Base-by-base conservation (phyloP, 495 filamentous ascomycete species). In the Hypomontagnella submonticulosa region DNA sequence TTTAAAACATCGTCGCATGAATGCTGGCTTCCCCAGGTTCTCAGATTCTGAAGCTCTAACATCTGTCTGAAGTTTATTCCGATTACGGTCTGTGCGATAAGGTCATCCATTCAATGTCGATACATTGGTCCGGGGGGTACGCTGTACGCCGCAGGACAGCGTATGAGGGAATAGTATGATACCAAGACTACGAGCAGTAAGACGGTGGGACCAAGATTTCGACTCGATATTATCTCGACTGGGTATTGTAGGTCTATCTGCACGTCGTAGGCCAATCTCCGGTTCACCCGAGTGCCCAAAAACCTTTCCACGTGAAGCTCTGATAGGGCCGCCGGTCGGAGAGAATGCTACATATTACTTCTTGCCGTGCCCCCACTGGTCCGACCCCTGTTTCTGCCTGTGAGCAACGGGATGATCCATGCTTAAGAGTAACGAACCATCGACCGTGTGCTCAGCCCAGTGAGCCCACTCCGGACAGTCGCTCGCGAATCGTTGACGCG, bases 301-400 rank as follows among this genome's bases (percentile, higher is more conserved):
- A 12, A 30, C 34, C 44, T 18, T 40, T 61, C 46, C 57, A 67
- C 57, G 57, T 57, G 63, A 67, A 66, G 50, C 32, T 51, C 13
- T 51, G 50, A 60, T 66, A 66, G 57, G 63, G 32, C 46, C 20
- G 23, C 30, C 3, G 36, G 19, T 15, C 42, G 56, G 30, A 56
- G 7, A 40, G 38, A 61, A 66, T 66, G 51, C 51, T 49, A 66
- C 63, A 11, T 51, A 30, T 53, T 61, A 46, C 61, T 67, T 67
- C 19, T 20, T 52, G 40, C 41, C 41, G 23, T 43, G 10, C 12
- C 15, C 51, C 33, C 57, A 67, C 57, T 67, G 63, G 51, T 15
- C 44, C 47, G 37, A 32, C 49, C 43, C 42, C 16, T 27, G 23
- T 6, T 27, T 27, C 23, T 27, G 6, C 23, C 34, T 49, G 63